Evolutionary conservation across 805 yeast genomes (phyloP).

Genomic region (Yarrowia sp.): DNA sequence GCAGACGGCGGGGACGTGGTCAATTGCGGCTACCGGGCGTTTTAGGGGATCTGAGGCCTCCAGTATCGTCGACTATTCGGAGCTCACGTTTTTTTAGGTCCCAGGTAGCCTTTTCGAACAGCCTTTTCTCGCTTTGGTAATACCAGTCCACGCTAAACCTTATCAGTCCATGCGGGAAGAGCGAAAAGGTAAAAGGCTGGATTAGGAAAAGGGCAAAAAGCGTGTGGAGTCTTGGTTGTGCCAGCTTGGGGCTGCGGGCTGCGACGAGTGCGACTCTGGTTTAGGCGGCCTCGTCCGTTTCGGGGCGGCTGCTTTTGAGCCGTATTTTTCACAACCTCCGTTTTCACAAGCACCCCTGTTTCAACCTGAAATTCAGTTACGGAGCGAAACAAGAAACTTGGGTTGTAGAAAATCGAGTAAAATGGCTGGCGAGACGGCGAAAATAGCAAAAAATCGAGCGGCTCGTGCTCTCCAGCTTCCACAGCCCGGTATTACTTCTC

Average conservation of each 20-base stretch:
- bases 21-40: not conserved
- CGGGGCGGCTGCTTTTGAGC: too few species aligned
- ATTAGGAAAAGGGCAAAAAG: not conserved
- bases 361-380: not conserved
- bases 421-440: not conserved
- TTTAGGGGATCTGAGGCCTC: not conserved
- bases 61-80: constrained; percentile 11
- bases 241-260: too few species aligned
- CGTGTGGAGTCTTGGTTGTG: too few species aligned
- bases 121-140: not conserved
- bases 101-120: constrained; percentile 8
- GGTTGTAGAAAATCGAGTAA: not conserved
- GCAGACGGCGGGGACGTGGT: too few species aligned
- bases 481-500: too few species aligned
- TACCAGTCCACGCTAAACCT: constrained; percentile 13
- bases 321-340: not conserved
- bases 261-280: too few species aligned
- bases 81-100: constrained; percentile 3
- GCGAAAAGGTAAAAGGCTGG: not conserved
- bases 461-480: not conserved
- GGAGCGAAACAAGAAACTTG: not conserved
- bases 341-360: constrained; percentile 16
- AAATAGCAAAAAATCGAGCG: not conserved
- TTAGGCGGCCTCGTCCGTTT: too few species aligned
- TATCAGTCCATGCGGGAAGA: constrained; percentile 9